phyloP scores from a whole-genome alignment of 176 grass and related monocot species.

The Poa annua region DNA sequence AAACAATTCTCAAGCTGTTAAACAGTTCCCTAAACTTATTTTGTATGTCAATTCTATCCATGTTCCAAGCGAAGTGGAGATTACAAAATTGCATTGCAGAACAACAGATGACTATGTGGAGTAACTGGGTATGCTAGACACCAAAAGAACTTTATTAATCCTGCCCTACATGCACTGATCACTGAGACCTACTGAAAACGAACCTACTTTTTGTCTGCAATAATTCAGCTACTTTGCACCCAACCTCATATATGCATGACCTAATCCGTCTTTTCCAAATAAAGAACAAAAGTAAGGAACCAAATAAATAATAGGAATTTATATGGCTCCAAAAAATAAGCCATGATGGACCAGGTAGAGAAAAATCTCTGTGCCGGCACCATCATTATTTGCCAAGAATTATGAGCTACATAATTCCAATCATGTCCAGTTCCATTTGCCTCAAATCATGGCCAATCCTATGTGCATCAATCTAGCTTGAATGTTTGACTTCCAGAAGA shows the following conservation, averaged over 20 bases:
- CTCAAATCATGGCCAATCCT: constrained; percentile 12
- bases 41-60: constrained; percentile 6
- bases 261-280: constrained; percentile 41
- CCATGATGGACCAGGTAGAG: constrained; percentile 23
- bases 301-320: constrained; percentile 35
- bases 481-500: constrained; percentile 16
- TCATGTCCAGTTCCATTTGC: constrained; percentile 2
- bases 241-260: constrained; percentile 28
- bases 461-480: constrained; percentile 10
- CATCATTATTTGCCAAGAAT: constrained; percentile 34
- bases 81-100: constrained; percentile 16
- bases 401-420: constrained; percentile 29
- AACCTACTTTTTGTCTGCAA: constrained; percentile 56
- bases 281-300: constrained; percentile 47
- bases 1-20: constrained; percentile 18
- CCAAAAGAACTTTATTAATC: constrained; percentile 40
- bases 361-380: neutral
- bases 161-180: constrained; percentile 30
- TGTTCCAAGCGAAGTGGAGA: neutral
- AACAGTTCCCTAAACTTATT: constrained; percentile 14
- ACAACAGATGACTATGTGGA: neutral
- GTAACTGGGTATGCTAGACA: constrained; percentile 21
- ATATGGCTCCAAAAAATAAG: constrained; percentile 33
- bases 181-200: constrained; percentile 44
- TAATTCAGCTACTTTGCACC: constrained; percentile 51